These are phyloP conservation scores for Pythium biforme DNA, from an alignment of 352 stramenopile genomes.

Conservation along the genomic window DNA sequence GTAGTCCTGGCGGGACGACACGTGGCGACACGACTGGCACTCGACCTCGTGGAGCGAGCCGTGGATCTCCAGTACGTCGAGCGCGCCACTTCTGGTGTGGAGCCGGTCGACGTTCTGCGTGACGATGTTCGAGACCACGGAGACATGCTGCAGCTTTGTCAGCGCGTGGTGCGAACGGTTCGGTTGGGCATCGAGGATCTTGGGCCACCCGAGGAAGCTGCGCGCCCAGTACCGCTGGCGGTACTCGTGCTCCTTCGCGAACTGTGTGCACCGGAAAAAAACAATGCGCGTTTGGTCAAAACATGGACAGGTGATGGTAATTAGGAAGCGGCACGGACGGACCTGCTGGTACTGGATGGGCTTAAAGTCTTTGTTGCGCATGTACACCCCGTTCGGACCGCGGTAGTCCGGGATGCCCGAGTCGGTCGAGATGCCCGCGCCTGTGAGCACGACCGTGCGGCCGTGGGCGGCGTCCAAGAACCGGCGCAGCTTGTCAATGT, in stretches of 20 bases:
- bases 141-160: conserved; percentile 62
- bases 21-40: conserved; percentile 67
- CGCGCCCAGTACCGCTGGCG: conserved; percentile 94
- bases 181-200: conserved; percentile 73
- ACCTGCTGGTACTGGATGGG: conserved; percentile 97
- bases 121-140: conserved; percentile 69
- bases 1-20: conserved; percentile 78
- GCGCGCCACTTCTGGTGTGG: conserved; percentile 89
- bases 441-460: conserved; percentile 85
- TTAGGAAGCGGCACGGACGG: too few relatives aligned
- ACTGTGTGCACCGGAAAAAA: conserved; percentile 38
- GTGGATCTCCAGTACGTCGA: conserved; percentile 93
- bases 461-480: conserved; percentile 58
- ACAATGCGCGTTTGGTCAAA: neutral
- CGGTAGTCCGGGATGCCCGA: conserved; percentile 98
- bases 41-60: conserved; percentile 90
- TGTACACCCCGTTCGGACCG: conserved; percentile 94
- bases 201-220: conserved; percentile 86
- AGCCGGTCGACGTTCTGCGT: conserved; percentile 98
- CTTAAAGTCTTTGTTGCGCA: conserved; percentile 90
- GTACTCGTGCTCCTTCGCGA: conserved; percentile 63
- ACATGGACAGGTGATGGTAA: too few relatives aligned
- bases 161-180: conserved; percentile 92
- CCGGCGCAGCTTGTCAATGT: conserved; percentile 41
- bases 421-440: conserved; percentile 96